These are phyloP conservation scores for Hypomontagnella submonticulosa DNA, from an alignment of 495 filamentous ascomycete species.

Conservation along the genomic window DNA sequence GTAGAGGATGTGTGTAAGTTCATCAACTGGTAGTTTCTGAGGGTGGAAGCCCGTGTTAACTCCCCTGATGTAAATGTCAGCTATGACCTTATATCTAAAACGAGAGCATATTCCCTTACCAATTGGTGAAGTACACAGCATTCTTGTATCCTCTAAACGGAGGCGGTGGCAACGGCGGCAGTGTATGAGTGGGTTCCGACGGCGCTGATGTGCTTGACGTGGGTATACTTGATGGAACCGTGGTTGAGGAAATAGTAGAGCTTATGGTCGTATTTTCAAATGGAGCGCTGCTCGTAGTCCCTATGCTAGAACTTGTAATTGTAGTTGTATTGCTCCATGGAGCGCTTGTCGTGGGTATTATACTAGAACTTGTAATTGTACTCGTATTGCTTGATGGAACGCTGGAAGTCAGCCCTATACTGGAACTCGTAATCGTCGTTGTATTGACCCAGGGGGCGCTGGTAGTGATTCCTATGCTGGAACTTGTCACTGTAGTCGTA, in stretches of 20 bases:
- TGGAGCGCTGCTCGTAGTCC: conserved; percentile 1
- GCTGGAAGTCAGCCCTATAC: conserved; percentile 14
- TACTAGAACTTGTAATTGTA: background rate
- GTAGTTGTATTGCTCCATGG: conserved; percentile 14
- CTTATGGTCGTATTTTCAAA: conserved; percentile 10
- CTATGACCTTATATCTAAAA: background rate
- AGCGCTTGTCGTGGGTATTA: background rate
- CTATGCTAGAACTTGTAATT: background rate
- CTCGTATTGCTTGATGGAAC: conserved; percentile 9
- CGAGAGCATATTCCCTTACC: conserved; percentile 41
- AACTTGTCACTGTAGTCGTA: conserved; percentile 2
- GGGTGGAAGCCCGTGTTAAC: conserved; percentile 56
- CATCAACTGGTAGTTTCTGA: conserved; percentile 85
- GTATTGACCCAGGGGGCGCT: conserved; percentile 8
- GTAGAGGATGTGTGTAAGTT: conserved; percentile 90
- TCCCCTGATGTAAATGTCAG: conserved; percentile 30
- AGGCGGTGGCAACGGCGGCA: conserved; percentile 33
- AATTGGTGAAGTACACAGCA: conserved; percentile 61
- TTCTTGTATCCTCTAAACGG: conserved; percentile 50
- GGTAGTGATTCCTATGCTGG: background rate
- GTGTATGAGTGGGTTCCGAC: conserved; percentile 25
- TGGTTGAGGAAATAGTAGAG: conserved; percentile 7
- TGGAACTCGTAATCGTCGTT: conserved; percentile 8
- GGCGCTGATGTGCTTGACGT: conserved; percentile 25
- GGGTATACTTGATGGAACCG: conserved; percentile 19